Conservation (phyloP, 306 rosid genomes). For the Glycine soja region DNA sequence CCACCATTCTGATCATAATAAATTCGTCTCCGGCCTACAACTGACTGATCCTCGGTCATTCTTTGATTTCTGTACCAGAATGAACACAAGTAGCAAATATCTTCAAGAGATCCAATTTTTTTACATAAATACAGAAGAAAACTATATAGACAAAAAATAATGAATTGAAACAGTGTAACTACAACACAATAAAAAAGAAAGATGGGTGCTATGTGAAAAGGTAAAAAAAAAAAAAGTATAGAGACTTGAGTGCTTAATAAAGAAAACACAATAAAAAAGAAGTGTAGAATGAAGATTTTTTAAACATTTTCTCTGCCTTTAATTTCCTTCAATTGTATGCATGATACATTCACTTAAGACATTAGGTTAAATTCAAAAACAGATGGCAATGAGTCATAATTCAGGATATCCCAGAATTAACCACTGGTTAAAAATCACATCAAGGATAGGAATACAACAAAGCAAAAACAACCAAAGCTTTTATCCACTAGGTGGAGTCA, state of each 20-base stretch:
- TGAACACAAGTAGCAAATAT: constrained; percentile 37
- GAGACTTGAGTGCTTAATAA: constrained; percentile 24
- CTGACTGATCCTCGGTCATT: constrained; percentile 99
- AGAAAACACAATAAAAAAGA: neutral
- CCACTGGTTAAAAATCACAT: constrained; percentile 4
- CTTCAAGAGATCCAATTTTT: constrained; percentile 30
- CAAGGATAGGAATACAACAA: constrained; percentile 13
- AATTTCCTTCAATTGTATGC: constrained; percentile 21
- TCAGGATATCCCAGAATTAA: constrained; percentile 13
- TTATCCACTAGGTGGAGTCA: neutral
- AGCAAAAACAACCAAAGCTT: constrained; percentile 20
- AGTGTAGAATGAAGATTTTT: constrained; percentile 19
- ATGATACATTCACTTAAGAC: constrained; percentile 23
- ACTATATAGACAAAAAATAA: constrained; percentile 25
- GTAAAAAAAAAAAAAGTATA: neutral
- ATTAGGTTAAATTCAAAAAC: constrained; percentile 10
- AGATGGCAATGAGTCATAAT: neutral
- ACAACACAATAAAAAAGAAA: constrained; percentile 6
- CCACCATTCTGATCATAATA: constrained; percentile 98
- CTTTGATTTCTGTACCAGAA: constrained; percentile 87
- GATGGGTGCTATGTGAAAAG: neutral
- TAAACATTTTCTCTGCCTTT: constrained; percentile 17
- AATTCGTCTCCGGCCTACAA: constrained; percentile 94
- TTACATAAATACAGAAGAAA: constrained; percentile 28
- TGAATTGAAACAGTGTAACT: constrained; percentile 29